phyloP scores from a whole-genome alignment of 768 basidiomycete species.

The Crucibulum laeve region DNA sequence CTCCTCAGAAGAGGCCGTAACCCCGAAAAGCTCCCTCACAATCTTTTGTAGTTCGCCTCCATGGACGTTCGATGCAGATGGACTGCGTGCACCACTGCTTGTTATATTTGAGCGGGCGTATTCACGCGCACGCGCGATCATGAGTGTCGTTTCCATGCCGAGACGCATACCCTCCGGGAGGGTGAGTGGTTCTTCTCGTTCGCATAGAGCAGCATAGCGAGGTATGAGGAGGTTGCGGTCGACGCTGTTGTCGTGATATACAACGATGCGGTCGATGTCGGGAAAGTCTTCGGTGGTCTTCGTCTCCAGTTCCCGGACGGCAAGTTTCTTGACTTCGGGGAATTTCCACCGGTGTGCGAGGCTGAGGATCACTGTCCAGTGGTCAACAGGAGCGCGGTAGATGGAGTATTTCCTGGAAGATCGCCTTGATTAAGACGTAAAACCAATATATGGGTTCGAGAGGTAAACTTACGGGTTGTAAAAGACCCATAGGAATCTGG shows the following conservation, averaged over 20 bases:
- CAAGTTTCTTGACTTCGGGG: slow-evolving; percentile 43
- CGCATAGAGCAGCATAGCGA: slow-evolving; percentile 47
- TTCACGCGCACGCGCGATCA: slow-evolving; percentile 52
- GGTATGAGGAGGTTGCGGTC: slow-evolving; percentile 44
- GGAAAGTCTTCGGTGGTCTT: slow-evolving; percentile 32
- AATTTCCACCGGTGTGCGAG: slow-evolving; percentile 58
- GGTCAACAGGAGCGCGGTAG: slow-evolving; percentile 42
- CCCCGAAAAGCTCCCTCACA: slow-evolving; percentile 28
- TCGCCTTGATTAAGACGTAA: neutral
- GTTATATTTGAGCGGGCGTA: slow-evolving; percentile 27
- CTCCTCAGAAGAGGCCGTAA: slow-evolving; percentile 12
- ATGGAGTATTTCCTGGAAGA: slow-evolving; percentile 51
- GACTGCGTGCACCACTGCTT: slow-evolving; percentile 27
- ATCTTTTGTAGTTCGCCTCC: slow-evolving; percentile 26
- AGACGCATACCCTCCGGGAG: slow-evolving; percentile 51
- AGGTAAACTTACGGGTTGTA: slow-evolving; percentile 45
- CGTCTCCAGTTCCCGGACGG: slow-evolving; percentile 51
- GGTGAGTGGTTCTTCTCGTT: slow-evolving; percentile 44
- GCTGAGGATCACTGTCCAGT: slow-evolving; percentile 52
- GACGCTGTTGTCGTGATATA: slow-evolving; percentile 52
- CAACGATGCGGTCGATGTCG: slow-evolving; percentile 48
- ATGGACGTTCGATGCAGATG: slow-evolving; percentile 26
- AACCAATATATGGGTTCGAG: neutral
- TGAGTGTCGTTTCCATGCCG: slow-evolving; percentile 52
- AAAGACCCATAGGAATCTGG: slow-evolving; percentile 47